These are phyloP conservation scores for Geotrichum carabidarum DNA, from an alignment of 1,139 yeast species.

Conservation along the genomic window DNA sequence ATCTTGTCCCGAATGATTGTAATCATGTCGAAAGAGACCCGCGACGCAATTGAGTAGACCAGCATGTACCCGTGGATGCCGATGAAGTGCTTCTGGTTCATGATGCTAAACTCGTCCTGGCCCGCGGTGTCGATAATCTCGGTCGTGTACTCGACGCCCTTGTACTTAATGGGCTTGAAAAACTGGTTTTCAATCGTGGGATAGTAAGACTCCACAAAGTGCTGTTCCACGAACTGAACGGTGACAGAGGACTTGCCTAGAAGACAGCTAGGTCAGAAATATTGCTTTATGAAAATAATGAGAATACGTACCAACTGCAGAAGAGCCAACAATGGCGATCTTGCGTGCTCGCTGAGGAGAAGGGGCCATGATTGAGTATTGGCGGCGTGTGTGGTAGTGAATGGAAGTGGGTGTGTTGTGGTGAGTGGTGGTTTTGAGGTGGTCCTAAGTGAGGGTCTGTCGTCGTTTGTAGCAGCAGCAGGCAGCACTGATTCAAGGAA, in stretches of 20 bases:
- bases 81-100: slow-evolving; percentile 75
- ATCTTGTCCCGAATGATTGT: slow-evolving; percentile 79
- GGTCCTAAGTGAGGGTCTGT: too few species aligned
- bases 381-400: background rate
- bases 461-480: too few species aligned
- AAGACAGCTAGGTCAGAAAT: background rate
- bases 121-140: slow-evolving; percentile 93
- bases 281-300: background rate
- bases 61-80: slow-evolving; percentile 83
- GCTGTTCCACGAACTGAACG: slow-evolving; percentile 84
- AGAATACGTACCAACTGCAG: slow-evolving; percentile 63
- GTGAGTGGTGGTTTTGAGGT: background rate
- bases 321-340: slow-evolving; percentile 81
- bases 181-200: slow-evolving; percentile 92
- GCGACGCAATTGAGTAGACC: slow-evolving; percentile 75
- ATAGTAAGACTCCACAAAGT: slow-evolving; percentile 82
- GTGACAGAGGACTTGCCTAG: slow-evolving; percentile 73
- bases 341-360: slow-evolving; percentile 58
- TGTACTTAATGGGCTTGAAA: slow-evolving; percentile 62
- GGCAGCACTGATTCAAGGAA: too few species aligned
- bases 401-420: background rate
- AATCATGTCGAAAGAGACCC: slow-evolving; percentile 73
- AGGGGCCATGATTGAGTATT: background rate
- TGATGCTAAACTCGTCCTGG: slow-evolving; percentile 74
- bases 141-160: slow-evolving; percentile 72